Evolutionary conservation across 2,329 filamentous ascomycete genomes (phyloP), one percentile per base, ranked within the genome.

Genomic region (Corinectria fuckeliana): DNA sequence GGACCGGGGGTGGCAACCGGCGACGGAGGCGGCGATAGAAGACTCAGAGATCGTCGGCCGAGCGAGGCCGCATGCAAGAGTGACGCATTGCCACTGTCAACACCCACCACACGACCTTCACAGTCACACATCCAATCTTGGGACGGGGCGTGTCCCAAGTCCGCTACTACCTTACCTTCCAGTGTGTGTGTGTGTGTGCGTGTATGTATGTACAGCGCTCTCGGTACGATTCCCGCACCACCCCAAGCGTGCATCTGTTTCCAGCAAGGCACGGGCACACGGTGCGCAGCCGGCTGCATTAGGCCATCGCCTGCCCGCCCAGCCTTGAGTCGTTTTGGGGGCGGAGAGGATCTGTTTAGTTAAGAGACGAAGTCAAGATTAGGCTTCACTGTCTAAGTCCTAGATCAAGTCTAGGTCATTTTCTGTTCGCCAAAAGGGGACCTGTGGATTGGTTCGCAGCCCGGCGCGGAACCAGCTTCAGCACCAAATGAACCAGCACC

Each of bases 201-300:
- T n/a, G n/a, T n/a, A n/a, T n/a, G n/a, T n/a, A n/a, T n/a, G n/a
- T 36, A 21, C 38, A 45, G 14, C n/a, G 36, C 23, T 42, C 41
- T 58, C 23, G 51, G 34, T 18, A 48, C 54, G 47, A 54, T 47
- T 55, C 42, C 49, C 23, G 26, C 41, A 34, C 61, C 58, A 59
- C 56, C 47, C 42, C 50, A 16, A 30, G 8, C 32, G n/a, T 39
- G n/a, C 41, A 28, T 39, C 55, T 59, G 56, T 63, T 65, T 63
- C 63, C 57, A 64, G 50, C 45, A 59, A 41, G 41, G 41, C 50
- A 50, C 47, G 56, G 56, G 63, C 50, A 38, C 45, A 50, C 21
- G 57, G 48, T 61, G 51, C 45, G 51, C 42, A 64, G 49, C 41
- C 38, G 56, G 48, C 53, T 59, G 60, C 53, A 66, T 67, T 48